Evolutionary conservation across 192 early-diverging fungal genomes (phyloP).

Genomic region (Coemansia sp.): DNA sequence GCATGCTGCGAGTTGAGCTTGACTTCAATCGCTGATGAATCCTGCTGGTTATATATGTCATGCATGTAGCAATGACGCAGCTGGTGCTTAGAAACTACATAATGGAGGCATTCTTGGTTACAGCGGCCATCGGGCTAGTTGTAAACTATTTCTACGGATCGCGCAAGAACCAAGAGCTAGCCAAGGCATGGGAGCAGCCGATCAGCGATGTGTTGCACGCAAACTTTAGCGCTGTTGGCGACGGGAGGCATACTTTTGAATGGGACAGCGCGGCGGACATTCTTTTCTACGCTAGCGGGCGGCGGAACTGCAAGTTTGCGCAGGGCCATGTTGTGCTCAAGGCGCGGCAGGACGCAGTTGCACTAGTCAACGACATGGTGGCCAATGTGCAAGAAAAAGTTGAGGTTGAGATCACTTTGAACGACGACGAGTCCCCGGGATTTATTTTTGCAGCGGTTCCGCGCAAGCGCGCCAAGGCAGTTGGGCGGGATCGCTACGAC

Average conservation of each 20-base stretch:
- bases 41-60: too few relatives aligned
- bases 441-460: constrained; percentile 72
- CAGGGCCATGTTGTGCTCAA: constrained; percentile 59
- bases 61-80: too few relatives aligned
- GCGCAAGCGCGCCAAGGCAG: constrained; percentile 50
- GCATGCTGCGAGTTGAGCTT: too few relatives aligned
- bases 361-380: constrained; percentile 41
- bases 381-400: constrained; percentile 38
- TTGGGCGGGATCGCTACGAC: constrained; percentile 65
- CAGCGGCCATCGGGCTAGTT: constrained; percentile 21
- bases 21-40: too few relatives aligned
- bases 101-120: constrained; percentile 23
- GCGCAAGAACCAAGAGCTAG: constrained; percentile 25
- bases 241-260: constrained; percentile 49
- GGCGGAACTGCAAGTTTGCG: constrained; percentile 61
- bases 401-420: constrained; percentile 47
- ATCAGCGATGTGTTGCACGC: constrained; percentile 44
- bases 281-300: constrained; percentile 73
- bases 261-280: constrained; percentile 71
- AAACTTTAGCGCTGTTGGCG: constrained; percentile 72
- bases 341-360: constrained; percentile 46
- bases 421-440: constrained; percentile 30
- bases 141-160: constrained; percentile 51
- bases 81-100: constrained; percentile 32
- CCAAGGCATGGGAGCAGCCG: constrained; percentile 23